Base-by-base conservation (phyloP, 1,139 yeast genomes). In the Pneumocystis jirovecii region DNA sequence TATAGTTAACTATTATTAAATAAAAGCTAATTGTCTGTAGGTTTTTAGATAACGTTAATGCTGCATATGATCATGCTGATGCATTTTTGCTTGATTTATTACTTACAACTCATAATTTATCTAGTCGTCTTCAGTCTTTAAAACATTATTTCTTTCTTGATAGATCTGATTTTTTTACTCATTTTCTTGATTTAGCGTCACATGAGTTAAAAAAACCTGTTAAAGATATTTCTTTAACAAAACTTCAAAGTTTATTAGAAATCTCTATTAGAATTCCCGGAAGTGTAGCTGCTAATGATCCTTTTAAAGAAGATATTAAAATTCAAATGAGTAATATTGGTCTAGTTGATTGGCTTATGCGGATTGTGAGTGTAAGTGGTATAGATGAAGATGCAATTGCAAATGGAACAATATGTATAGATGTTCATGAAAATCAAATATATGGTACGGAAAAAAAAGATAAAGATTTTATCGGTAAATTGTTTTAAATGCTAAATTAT, bases 61-160 rank as follows among this genome's bases (percentile, higher is more conserved):
- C 80, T 29, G 88, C 89, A 61, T 89, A 87, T 71, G 73, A 78
- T 35, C 78, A 86, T 64, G 93, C 97, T 0, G 91, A 90, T 73
- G 77, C 76, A 59, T 73, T 83, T 40, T 77, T 90, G 35, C 75
- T 87, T 70, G 79, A 81, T 63, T 75, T 91, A 60, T 75, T 88
- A 34, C 79, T 83, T 66, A 79, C 82, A 31, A 90, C 93, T 0
- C 88, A 83, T 71, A 76, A 83, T 56, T 77, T 91, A 35, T 72
- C 74, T 0, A 73, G 72, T 5, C 71, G 79, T 44, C 64, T 71
- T 57, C 63, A 64, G 29, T 68, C 72, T 35, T 71, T 89, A 17
- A 74, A 76, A 40, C 79, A 79, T 62, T 79, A 86, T 63, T 81
- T 81, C 66, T 89, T 84, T 71, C 76, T 89, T 25, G 79, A 89